A percentile compares a stretch with the other conserved stretches of the same genome.
Conservation (phyloP, 208 protist genomes). For the Lotmaria passim region DNA sequence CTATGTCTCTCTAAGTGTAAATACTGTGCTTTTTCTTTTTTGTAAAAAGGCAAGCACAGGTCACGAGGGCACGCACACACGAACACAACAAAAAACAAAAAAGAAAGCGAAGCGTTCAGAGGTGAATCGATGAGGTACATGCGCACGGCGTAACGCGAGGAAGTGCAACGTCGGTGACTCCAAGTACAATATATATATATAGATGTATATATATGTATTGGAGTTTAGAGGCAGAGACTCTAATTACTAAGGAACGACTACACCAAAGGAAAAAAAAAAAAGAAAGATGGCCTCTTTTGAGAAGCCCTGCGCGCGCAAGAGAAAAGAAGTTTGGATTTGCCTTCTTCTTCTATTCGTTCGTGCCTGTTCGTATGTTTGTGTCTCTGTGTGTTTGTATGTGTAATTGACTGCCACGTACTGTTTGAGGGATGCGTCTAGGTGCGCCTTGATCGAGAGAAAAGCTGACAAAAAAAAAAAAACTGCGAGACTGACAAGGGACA, state of each 20-base stretch:
- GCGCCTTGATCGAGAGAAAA: neutral
- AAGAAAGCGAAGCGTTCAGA: slow-evolving; percentile 6
- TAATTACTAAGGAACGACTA: no score
- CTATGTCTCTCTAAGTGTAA: neutral
- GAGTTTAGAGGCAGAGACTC: no score
- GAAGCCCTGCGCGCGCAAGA: no score
- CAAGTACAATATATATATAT: neutral
- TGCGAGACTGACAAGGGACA: neutral
- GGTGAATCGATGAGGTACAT: neutral
- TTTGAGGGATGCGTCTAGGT: neutral
- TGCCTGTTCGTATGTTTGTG: no score
- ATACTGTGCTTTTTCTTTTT: no score
- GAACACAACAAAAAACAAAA: neutral
- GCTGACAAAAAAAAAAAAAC: slow-evolving; percentile 7
- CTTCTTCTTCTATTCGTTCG: slow-evolving; percentile 4
- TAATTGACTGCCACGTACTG: no score
- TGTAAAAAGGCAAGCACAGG: neutral
- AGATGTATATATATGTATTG: neutral
- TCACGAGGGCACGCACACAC: no score
- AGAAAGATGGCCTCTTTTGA: no score
- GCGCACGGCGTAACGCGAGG: neutral
- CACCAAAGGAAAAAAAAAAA: neutral
- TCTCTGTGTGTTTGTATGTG: no score
- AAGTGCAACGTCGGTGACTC: neutral
- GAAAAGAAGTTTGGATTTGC: neutral